A percentile compares a stretch with the other conserved stretches of the same genome.
Conservation (phyloP, 2,329 filamentous ascomycete species). For the Trichothecium roseum region DNA sequence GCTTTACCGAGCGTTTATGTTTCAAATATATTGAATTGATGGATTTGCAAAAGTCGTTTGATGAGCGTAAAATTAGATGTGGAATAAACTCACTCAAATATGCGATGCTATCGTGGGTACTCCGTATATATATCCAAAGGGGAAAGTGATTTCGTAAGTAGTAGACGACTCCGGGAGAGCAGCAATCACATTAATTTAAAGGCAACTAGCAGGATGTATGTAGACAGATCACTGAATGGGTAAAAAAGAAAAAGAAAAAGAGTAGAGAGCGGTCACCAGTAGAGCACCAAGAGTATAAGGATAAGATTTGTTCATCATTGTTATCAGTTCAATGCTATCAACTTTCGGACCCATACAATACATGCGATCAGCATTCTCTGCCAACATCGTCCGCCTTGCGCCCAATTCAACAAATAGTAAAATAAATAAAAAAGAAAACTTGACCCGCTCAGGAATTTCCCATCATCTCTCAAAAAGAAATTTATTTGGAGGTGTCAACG, state of each 20-base stretch:
- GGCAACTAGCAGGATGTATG: no score
- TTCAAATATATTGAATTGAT: not conserved
- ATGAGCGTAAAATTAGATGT: not conserved
- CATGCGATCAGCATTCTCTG: not conserved
- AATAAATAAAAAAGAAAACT: no score
- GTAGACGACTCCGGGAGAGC: no score
- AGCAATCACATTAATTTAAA: no score
- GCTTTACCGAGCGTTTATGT: constrained; percentile 1
- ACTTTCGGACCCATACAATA: not conserved
- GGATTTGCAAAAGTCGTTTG: not conserved
- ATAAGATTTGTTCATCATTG: no score
- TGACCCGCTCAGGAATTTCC: constrained; percentile 4
- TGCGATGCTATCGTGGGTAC: no score
- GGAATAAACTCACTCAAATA: not conserved
- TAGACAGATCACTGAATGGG: no score
- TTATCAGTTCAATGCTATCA: not conserved
- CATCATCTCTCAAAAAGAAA: constrained; percentile 5
- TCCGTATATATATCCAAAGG: no score
- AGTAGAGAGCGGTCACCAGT: no score
- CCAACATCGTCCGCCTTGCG: constrained; percentile 1
- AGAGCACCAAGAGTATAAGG: not conserved
- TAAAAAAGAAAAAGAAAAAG: no score
- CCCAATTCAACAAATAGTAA: constrained; percentile 1
- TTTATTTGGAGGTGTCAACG: constrained; percentile 59
- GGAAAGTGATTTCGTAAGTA: no score